Conservation (phyloP, 176 grass and related monocot genomes). For the Oryza coarctata region DNA sequence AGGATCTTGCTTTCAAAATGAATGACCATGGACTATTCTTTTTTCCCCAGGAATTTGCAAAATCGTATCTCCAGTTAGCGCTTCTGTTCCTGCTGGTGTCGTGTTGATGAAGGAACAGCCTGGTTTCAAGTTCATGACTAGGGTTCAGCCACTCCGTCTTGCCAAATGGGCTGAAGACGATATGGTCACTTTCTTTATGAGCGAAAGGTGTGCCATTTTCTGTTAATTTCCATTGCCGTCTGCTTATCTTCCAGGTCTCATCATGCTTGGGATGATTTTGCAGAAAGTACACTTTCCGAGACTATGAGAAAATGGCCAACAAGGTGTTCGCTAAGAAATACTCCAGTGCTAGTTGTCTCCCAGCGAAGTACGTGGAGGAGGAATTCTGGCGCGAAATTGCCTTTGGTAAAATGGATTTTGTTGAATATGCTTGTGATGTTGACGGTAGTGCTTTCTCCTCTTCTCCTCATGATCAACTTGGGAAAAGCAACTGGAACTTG, state of each 20-base stretch:
- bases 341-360: constrained; percentile 76
- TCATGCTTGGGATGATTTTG: constrained; percentile 26
- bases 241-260: constrained; percentile 2
- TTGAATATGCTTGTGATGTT: constrained; percentile 99
- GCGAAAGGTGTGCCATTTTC: constrained; percentile 67
- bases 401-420: constrained; percentile 87
- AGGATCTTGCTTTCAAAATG: neutral
- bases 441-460: constrained; percentile 99
- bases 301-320: constrained; percentile 96
- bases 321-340: constrained; percentile 88
- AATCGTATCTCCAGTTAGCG: constrained; percentile 74
- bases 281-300: constrained; percentile 97
- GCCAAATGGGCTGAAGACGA: constrained; percentile 88
- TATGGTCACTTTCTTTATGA: constrained; percentile 90
- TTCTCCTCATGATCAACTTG: constrained; percentile 75
- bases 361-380: constrained; percentile 82
- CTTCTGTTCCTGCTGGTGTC: constrained; percentile 81
- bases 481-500: constrained; percentile 92
- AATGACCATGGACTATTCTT: neutral
- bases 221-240: constrained; percentile 8
- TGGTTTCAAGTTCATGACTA: constrained; percentile 93
- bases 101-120: constrained; percentile 84
- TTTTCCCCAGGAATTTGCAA: constrained; percentile 84
- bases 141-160: constrained; percentile 90
- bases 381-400: constrained; percentile 99